Evolutionary conservation across 202 grass and related monocot species (phyloP).

Genomic region (Hordeum pubiflorum): DNA sequence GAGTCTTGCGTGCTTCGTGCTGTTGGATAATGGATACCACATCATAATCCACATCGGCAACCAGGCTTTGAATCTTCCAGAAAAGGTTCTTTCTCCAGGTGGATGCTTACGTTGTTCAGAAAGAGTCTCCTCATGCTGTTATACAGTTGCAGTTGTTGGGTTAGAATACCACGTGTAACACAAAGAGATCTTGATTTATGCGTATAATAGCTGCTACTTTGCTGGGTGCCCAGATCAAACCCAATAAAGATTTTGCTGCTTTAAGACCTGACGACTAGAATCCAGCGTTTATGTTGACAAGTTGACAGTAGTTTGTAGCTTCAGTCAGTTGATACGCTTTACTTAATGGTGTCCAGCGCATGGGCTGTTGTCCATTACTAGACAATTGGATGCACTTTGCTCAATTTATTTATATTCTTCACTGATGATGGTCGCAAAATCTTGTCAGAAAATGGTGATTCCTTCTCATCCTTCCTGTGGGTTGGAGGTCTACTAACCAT

Average conservation of each 20-base stretch:
- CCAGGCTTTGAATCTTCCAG: background rate
- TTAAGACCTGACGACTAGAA: background rate
- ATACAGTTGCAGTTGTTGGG: conserved; percentile 10
- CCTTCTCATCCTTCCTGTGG: background rate
- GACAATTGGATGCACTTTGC: background rate
- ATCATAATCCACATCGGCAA: conserved; percentile 25
- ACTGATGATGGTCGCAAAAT: background rate
- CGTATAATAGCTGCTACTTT: conserved; percentile 6
- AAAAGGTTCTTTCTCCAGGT: background rate
- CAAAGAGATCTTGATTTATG: conserved; percentile 8
- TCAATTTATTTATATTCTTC: background rate
- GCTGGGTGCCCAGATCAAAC: background rate
- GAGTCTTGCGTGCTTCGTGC: background rate
- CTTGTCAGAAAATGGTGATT: background rate
- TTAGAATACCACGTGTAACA: background rate
- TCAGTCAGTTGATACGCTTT: conserved; percentile 28
- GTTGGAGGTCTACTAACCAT: background rate
- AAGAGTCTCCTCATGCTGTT: background rate
- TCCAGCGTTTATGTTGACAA: background rate
- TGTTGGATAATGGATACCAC: conserved; percentile 22
- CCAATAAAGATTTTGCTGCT: background rate
- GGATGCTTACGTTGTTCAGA: conserved; percentile 29
- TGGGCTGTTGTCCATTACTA: background rate
- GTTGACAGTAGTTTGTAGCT: background rate
- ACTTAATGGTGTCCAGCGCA: conserved; percentile 44